These are phyloP conservation scores for Fusarium chuoi DNA, from an alignment of 2,329 filamentous ascomycete species.

Conservation along the genomic window DNA sequence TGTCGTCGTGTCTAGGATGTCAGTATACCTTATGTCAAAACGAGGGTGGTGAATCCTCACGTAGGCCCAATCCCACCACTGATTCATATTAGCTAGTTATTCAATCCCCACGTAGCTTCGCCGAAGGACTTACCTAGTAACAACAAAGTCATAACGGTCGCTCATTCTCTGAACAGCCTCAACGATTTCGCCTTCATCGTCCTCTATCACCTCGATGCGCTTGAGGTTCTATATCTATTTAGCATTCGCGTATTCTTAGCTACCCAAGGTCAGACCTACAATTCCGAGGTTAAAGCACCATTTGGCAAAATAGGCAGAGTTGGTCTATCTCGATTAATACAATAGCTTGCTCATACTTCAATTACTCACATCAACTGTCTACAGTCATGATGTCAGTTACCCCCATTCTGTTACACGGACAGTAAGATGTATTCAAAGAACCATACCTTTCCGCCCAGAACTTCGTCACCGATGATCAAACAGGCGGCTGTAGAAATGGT, in stretches of 20 bases:
- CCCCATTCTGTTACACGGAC: background rate
- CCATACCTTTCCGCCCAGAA: conserved; percentile 88
- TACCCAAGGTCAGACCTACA: conserved; percentile 51
- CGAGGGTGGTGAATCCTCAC: conserved; percentile 55
- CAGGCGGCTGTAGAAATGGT: conserved; percentile 91
- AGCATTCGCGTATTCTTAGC: background rate
- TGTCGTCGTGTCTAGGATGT: conserved; percentile 85
- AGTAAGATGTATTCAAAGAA: background rate
- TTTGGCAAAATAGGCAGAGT: conserved; percentile 71
- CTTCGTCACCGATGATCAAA: conserved; percentile 96
- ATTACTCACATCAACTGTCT: conserved; percentile 55
- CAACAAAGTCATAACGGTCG: conserved; percentile 89
- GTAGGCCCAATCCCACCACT: conserved; percentile 95
- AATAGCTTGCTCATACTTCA: background rate
- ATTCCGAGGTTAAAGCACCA: conserved; percentile 72
- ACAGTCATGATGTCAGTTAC: conserved; percentile 5
- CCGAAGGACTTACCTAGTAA: conserved; percentile 72
- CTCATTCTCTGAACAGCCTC: conserved; percentile 91
- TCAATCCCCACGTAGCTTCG: background rate
- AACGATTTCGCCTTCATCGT: conserved; percentile 90
- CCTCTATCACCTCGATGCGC: conserved; percentile 90
- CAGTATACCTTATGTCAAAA: conserved; percentile 13
- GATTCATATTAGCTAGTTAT: conserved; percentile 24
- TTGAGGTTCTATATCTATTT: conserved; percentile 70
- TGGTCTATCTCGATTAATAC: conserved; percentile 59